These are phyloP conservation scores for Globisporangium alternatum DNA, from an alignment of 352 stramenopile genomes.

Conservation along the genomic window DNA sequence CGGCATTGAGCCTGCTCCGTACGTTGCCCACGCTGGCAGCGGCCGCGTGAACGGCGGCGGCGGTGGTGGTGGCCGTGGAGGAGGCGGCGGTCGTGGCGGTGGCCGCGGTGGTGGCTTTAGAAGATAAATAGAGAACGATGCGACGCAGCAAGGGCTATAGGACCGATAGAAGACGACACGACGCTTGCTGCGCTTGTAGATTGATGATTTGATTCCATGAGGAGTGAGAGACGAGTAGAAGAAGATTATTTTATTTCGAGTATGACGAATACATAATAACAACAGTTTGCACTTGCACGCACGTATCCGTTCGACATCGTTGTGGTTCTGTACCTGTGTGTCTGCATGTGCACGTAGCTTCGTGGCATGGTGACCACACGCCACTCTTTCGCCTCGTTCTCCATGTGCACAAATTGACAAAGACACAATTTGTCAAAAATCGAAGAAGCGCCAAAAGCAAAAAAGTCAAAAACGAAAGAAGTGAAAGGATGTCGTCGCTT, in stretches of 20 bases:
- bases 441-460: neutral
- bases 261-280: neutral
- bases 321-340: no score
- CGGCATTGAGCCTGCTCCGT: conserved; percentile 53
- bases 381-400: no score
- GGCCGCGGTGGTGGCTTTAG: conserved; percentile 9
- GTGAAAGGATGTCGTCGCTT: conserved; percentile 68
- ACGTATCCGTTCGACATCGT: no score
- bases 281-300: neutral
- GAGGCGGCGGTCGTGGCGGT: conserved; percentile 15
- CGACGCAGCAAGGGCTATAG: neutral
- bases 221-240: conserved; percentile 4
- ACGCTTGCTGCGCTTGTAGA: neutral
- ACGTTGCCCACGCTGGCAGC: conserved; percentile 30
- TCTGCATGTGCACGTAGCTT: no score
- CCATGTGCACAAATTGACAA: no score
- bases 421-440: no score
- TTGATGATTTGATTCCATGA: conserved; percentile 5
- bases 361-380: no score
- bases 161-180: neutral
- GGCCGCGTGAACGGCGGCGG: conserved; percentile 17
- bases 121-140: conserved; percentile 4
- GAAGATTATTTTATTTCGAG: conserved; percentile 2
- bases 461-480: neutral
- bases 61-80: conserved; percentile 6